Evolutionary conservation across 768 basidiomycete species (phyloP), one percentile per base, ranked within the genome.

Genomic region (Amanita pallidorosea): DNA sequence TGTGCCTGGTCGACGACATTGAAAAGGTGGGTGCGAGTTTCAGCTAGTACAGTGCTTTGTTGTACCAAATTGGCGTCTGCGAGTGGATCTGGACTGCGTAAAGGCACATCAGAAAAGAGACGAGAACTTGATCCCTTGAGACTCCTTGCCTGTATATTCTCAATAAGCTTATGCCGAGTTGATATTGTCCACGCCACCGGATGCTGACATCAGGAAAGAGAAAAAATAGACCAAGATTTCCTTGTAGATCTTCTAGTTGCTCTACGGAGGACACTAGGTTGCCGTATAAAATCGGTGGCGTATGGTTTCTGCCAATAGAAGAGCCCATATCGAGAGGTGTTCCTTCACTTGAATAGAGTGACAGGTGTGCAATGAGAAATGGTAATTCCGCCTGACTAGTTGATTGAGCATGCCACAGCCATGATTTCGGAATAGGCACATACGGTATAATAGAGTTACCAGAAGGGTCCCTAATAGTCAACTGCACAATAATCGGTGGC

Each of bases 161-260:
- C 65, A 88, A 71, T 47, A 94, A 72, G 45, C 77, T 81, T 49
- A 91, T 74, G 47, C 81, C 78, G 49, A 94, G 72, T 60, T 80
- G 78, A 67, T 83, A 96, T 15, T 73, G 76, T 7, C 92, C 92
- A 22, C 78, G 73, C 70, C 77, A 77, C 15, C 88, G 78, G 51
- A 95, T 80, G 62, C 88, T 90, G 58, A 89, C 88, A 65, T 96
- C 92, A 6, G 92, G 84, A 60, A 94, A 96, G 49, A 92, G 67
- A 59, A 96, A 93, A 65, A 87, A 93, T 41, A 88, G 70, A n/a
- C 91, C 86, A 58, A 74, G 72, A 45, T 83, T 80, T 51, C 88
- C 88, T 63, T 87, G 80, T 35, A 86, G 73, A 63, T 95, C 88
- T 54, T 85, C 79, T 59, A 92, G 70, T 45, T 83, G 77, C 42